Evolutionary conservation across 2,329 filamentous ascomycete species (phyloP).

Genomic region (Penicillium sp.): DNA sequence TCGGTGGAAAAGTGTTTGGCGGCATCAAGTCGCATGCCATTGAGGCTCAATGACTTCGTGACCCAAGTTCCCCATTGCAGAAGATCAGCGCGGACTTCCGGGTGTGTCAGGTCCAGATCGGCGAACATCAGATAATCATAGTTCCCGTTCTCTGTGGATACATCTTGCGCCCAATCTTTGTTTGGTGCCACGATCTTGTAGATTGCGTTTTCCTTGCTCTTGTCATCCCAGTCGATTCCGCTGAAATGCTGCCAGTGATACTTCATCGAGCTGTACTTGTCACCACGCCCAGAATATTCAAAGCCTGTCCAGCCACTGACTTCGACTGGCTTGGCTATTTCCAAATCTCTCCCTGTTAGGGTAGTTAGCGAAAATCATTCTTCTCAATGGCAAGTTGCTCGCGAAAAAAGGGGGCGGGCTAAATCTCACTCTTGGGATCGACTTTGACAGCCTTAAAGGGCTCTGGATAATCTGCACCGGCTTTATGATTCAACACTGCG

Average conservation of each 20-base stretch:
- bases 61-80: constrained; percentile 70
- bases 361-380: background rate
- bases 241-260: constrained; percentile 70
- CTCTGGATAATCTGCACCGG: constrained; percentile 67
- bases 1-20: constrained; percentile 70
- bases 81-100: constrained; percentile 65
- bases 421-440: constrained; percentile 49
- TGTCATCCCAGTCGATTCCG: constrained; percentile 66
- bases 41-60: constrained; percentile 59
- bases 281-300: constrained; percentile 62
- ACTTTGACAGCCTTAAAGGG: constrained; percentile 65
- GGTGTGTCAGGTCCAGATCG: constrained; percentile 66
- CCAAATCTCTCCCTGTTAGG: constrained; percentile 49
- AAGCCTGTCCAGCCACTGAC: constrained; percentile 71
- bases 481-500: constrained; percentile 72
- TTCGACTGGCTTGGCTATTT: constrained; percentile 57
- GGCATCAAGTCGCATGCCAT: constrained; percentile 70
- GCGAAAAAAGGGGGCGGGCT: background rate
- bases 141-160: constrained; percentile 67
- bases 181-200: constrained; percentile 65
- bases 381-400: background rate
- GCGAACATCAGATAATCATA: constrained; percentile 71
- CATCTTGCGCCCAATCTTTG: constrained; percentile 65
- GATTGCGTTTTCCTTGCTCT: constrained; percentile 59
- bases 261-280: constrained; percentile 61